Percentiles rank a stretch among this genome's conserved stretches.
These are phyloP conservation scores for Acanthamoeba triangularis DNA, from an alignment of 208 protist genomes.

Conservation along the genomic window DNA sequence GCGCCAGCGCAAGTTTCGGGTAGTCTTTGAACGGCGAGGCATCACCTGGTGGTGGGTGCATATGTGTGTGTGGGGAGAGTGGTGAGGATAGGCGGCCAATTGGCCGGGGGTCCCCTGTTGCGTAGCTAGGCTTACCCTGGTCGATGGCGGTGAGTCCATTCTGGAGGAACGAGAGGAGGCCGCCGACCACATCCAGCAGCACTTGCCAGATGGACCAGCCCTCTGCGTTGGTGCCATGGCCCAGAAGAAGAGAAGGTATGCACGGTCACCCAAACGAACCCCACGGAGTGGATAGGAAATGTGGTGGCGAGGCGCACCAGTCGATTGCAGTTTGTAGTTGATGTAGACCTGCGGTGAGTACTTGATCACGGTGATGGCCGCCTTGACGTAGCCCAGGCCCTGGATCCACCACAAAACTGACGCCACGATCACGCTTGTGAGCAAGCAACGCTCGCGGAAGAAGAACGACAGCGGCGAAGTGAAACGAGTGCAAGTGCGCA, in stretches of 20 bases:
- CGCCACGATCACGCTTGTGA: background rate
- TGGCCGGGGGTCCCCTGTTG: background rate
- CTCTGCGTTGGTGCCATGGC: background rate
- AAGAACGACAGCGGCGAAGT: too few relatives aligned
- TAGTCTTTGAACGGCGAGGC: slow-evolving; percentile 27
- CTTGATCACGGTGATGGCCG: slow-evolving; percentile 39
- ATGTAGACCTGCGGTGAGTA: slow-evolving; percentile 65
- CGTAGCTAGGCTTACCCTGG: background rate
- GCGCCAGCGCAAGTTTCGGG: slow-evolving; percentile 57
- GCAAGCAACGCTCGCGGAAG: background rate
- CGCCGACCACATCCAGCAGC: slow-evolving; percentile 67
- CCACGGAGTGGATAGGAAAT: background rate
- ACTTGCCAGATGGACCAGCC: slow-evolving; percentile 72
- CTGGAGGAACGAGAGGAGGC: slow-evolving; percentile 68
- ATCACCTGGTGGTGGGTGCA: background rate
- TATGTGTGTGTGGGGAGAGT: background rate
- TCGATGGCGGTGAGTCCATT: slow-evolving; percentile 41
- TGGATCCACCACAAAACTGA: slow-evolving; percentile 36
- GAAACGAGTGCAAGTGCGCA: background rate
- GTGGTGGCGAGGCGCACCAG: background rate
- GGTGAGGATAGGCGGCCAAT: background rate
- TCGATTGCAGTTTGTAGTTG: slow-evolving; percentile 34
- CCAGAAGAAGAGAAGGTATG: background rate
- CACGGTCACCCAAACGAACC: background rate
- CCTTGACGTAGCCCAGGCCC: slow-evolving; percentile 36